A percentile compares a stretch with the other conserved stretches of the same genome.
phyloP scores from a whole-genome alignment of 1,284 basidiomycete genomes.

The Porphyrellus sp. region DNA sequence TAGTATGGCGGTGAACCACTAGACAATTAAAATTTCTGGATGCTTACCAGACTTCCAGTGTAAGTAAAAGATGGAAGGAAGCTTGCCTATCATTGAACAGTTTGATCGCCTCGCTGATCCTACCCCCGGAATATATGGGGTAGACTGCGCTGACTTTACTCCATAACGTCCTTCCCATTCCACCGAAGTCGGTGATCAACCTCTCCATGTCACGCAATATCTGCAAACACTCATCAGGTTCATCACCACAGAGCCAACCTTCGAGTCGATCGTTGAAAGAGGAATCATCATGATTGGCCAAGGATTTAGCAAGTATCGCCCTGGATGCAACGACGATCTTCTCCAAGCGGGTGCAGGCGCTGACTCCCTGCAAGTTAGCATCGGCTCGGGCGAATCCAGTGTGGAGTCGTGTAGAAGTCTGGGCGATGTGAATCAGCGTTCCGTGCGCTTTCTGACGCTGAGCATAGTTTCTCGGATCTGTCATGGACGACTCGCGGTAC shows the following conservation, averaged over 20 bases:
- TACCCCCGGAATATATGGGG: not conserved
- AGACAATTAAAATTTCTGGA: not conserved
- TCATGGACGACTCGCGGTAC: too few species aligned
- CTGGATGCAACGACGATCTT: not conserved
- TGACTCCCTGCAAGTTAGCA: not conserved
- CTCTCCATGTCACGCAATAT: constrained; percentile 1
- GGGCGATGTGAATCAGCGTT: constrained; percentile 3
- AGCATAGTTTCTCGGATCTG: too few species aligned
- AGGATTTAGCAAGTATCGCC: constrained; percentile 1
- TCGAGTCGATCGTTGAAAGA: not conserved
- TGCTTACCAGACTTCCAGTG: constrained; percentile 1
- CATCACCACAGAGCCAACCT: constrained; percentile 6
- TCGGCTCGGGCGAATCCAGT: not conserved
- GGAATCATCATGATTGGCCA: not conserved
- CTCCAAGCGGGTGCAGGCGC: constrained; percentile 1
- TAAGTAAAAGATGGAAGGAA: constrained; percentile 4
- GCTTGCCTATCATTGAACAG: not conserved
- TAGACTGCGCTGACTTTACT: not conserved
- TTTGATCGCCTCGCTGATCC: not conserved
- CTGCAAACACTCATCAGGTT: constrained; percentile 5
- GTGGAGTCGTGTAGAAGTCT: not conserved
- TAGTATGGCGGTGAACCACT: not conserved
- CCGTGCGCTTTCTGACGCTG: not conserved
- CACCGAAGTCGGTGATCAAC: not conserved
- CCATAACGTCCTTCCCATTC: not conserved